Percentiles rank a stretch among this genome's conserved stretches.
Evolutionary conservation across 495 filamentous ascomycete species (phyloP).

Genomic region (Tuber umbilicatum): DNA sequence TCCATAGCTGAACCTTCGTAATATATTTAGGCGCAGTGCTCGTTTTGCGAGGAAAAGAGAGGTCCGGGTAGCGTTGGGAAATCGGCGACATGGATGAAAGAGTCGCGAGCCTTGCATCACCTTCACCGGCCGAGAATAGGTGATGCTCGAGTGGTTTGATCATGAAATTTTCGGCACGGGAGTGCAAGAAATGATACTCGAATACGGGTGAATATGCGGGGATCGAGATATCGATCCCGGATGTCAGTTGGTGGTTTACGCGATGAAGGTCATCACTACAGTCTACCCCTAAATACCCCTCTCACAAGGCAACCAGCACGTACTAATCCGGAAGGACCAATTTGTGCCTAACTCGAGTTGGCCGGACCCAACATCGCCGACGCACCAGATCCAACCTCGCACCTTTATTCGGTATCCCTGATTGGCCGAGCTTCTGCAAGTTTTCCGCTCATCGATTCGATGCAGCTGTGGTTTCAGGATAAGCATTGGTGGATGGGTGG

Average conservation of each 20-base stretch:
- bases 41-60: not conserved
- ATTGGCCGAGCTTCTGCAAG: not conserved
- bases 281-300: not conserved
- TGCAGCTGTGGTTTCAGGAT: not conserved
- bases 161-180: not conserved
- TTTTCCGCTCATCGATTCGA: slow-evolving; percentile 2
- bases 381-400: not conserved
- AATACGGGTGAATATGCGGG: not conserved
- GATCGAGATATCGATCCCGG: not conserved
- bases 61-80: not conserved
- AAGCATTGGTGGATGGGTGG: not conserved
- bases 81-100: not conserved
- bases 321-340: not conserved
- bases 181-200: not conserved
- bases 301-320: not conserved
- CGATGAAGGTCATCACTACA: not conserved
- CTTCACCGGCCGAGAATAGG: not conserved
- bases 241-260: not conserved
- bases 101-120: not conserved
- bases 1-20: not conserved
- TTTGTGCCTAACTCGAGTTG: not conserved
- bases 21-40: not conserved
- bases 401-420: not conserved
- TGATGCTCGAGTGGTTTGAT: not conserved
- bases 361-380: not conserved